A percentile compares a stretch with the other conserved stretches of the same genome.
phyloP scores from a whole-genome alignment of 2,329 filamentous ascomycete species.

The Nemania sp. region DNA sequence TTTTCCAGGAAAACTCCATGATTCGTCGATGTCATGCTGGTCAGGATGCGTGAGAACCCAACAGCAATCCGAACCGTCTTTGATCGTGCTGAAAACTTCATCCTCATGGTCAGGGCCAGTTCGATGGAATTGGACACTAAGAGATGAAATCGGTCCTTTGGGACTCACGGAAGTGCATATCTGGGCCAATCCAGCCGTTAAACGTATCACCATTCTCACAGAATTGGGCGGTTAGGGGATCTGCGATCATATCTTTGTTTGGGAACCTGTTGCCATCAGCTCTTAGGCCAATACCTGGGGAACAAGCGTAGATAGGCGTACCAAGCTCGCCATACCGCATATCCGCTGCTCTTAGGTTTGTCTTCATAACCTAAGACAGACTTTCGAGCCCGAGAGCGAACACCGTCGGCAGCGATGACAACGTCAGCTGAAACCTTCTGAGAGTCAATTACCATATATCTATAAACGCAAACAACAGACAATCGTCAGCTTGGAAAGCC shows the following conservation, averaged over 20 bases:
- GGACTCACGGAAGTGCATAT: conserved; percentile 53
- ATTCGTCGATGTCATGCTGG: conserved; percentile 58
- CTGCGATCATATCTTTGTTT: conserved; percentile 56
- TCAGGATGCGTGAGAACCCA: conserved; percentile 64
- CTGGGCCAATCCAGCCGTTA: conserved; percentile 62
- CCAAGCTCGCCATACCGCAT: conserved; percentile 59
- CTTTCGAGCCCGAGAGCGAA: conserved; percentile 56
- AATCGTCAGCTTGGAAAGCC: not conserved
- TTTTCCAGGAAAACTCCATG: conserved; percentile 58
- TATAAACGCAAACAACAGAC: not conserved
- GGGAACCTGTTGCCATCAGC: conserved; percentile 44
- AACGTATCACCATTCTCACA: conserved; percentile 62
- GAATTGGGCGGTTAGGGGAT: conserved; percentile 57
- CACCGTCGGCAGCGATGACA: conserved; percentile 60
- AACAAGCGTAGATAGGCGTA: conserved; percentile 31
- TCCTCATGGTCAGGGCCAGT: not conserved
- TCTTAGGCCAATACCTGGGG: not conserved
- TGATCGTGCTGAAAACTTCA: conserved; percentile 58
- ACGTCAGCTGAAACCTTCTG: conserved; percentile 51
- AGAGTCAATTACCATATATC: not conserved
- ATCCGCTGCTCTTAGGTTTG: conserved; percentile 55
- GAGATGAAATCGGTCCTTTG: too few relatives aligned
- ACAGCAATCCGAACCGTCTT: conserved; percentile 58
- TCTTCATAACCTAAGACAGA: conserved; percentile 56
- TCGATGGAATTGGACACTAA: too few relatives aligned